These are phyloP conservation scores for Petunia secreta DNA, from an alignment of 257 asterid species.

Conservation along the genomic window DNA sequence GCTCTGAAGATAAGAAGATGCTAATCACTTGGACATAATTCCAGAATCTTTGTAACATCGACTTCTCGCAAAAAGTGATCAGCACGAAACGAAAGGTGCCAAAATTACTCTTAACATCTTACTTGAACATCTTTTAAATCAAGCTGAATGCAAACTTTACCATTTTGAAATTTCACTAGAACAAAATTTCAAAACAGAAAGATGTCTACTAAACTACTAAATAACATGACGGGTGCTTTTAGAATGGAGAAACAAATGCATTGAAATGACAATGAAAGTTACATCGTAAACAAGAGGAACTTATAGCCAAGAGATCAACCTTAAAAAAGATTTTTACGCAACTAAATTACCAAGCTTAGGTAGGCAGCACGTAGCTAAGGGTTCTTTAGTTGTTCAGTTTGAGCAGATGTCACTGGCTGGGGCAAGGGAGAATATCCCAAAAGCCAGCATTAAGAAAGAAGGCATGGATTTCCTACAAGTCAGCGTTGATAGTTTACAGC, in stretches of 20 bases:
- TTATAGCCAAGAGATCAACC: background rate
- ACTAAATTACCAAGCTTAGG: background rate
- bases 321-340: background rate
- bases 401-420: background rate
- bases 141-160: background rate
- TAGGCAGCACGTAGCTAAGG: background rate
- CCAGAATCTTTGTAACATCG: no score
- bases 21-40: no score
- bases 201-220: background rate
- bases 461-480: background rate
- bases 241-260: background rate
- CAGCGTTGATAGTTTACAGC: background rate
- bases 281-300: background rate
- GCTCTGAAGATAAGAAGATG: no score
- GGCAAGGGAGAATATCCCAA: background rate
- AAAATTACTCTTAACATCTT: background rate
- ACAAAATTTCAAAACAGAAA: background rate
- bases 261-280: background rate
- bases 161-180: constrained; percentile 11
- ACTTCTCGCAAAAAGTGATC: no score
- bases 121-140: background rate
- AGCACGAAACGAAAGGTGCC: background rate
- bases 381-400: background rate
- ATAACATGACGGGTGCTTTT: background rate
- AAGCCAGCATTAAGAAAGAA: background rate